phyloP scores from a whole-genome alignment of 345 rosid species.

The Draba incana region DNA sequence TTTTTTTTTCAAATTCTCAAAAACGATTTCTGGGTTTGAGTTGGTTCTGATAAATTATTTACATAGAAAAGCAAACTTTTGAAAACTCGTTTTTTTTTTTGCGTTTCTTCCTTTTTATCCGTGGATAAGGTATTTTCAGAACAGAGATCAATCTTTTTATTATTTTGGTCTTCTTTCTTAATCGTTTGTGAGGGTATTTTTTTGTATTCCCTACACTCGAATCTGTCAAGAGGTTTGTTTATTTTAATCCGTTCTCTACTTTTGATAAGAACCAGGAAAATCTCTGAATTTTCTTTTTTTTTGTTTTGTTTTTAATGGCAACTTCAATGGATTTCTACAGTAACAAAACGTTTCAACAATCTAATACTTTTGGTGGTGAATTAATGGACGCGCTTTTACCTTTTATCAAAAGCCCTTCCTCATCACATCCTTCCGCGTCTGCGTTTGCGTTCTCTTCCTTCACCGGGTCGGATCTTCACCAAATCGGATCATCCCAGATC shows the following conservation, averaged over 20 bases:
- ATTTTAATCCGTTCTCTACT: constrained; percentile 49
- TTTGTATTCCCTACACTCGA: constrained; percentile 50
- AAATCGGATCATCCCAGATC: constrained; percentile 44
- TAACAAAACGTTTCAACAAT: constrained; percentile 43
- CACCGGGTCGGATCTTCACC: constrained; percentile 45
- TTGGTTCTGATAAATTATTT: constrained; percentile 15
- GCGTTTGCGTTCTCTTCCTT: constrained; percentile 25
- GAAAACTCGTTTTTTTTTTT: background rate
- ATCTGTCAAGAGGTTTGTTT: constrained; percentile 58
- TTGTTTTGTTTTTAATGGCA: constrained; percentile 37
- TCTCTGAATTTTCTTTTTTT: background rate
- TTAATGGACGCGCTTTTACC: constrained; percentile 96
- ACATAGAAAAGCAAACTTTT: constrained; percentile 9
- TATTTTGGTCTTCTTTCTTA: background rate
- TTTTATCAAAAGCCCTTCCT: constrained; percentile 66
- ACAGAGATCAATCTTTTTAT: constrained; percentile 53
- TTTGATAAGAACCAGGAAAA: constrained; percentile 47
- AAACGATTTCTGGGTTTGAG: constrained; percentile 11
- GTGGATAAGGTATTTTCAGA: constrained; percentile 67
- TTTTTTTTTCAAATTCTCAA: background rate
- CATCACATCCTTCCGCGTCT: constrained; percentile 23
- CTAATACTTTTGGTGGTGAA: constrained; percentile 65
- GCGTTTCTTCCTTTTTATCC: no score
- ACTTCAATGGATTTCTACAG: constrained; percentile 62
- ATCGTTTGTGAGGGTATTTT: constrained; percentile 62